Conservation (phyloP, 257 asterid genomes). For the Linaria vulgaris region DNA sequence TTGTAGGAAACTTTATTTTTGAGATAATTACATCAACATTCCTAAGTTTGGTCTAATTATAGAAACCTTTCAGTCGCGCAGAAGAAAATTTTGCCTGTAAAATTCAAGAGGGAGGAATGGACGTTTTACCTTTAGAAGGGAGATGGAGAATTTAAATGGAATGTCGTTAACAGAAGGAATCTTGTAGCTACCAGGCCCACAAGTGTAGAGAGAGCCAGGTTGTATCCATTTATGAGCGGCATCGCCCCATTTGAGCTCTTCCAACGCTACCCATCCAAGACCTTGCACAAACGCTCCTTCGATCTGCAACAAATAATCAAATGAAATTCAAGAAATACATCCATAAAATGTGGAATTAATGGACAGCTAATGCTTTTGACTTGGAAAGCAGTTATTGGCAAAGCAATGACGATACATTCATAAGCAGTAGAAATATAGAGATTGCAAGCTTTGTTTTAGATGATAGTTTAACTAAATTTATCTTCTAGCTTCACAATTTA, state of each 20-base stretch:
- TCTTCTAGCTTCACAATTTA: too few species aligned
- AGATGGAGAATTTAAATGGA: slow-evolving; percentile 73
- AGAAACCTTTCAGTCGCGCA: too few species aligned
- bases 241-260: slow-evolving; percentile 98
- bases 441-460: neutral
- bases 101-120: neutral
- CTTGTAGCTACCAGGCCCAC: slow-evolving; percentile 92
- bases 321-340: slow-evolving; percentile 6
- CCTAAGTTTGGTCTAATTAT: too few species aligned
- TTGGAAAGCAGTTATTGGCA: neutral
- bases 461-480: too few species aligned
- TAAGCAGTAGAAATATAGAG: neutral
- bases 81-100: too few species aligned
- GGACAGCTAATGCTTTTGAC: neutral
- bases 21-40: too few species aligned
- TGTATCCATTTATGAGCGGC: slow-evolving; percentile 84
- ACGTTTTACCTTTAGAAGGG: slow-evolving; percentile 74
- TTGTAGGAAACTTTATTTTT: too few species aligned
- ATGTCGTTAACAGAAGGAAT: slow-evolving; percentile 84
- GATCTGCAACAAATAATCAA: slow-evolving; percentile 44
- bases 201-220: slow-evolving; percentile 67
- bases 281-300: slow-evolving; percentile 98
- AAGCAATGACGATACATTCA: too few species aligned
- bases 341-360: slow-evolving; percentile 3
- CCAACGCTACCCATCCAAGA: slow-evolving; percentile 92